phyloP scores from a whole-genome alignment of 331 rosid species.

The Stylosanthes scabra region DNA sequence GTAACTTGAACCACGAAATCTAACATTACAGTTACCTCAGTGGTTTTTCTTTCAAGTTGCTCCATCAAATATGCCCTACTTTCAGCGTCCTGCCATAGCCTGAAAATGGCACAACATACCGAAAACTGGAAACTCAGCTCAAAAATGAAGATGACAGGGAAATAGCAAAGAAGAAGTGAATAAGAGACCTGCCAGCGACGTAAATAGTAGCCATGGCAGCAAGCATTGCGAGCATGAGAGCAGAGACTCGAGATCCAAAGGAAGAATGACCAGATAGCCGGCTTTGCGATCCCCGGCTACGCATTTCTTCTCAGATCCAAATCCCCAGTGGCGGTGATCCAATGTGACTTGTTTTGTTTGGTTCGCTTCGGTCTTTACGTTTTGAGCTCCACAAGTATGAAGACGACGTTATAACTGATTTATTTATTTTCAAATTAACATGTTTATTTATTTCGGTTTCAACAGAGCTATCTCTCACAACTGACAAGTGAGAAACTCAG shows the following conservation, averaged over 20 bases:
- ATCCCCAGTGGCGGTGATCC: too few species aligned
- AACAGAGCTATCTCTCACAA: not conserved
- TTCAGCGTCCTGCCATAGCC: constrained; percentile 73
- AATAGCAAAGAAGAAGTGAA: not conserved
- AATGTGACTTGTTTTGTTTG: not conserved
- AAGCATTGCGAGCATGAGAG: constrained; percentile 56
- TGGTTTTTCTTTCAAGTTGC: constrained; percentile 52
- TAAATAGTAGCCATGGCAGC: constrained; percentile 73
- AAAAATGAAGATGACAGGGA: not conserved
- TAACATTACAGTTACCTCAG: constrained; percentile 51
- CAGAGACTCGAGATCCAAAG: constrained; percentile 57
- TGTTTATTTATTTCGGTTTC: constrained; percentile 22
- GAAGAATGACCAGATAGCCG: constrained; percentile 59
- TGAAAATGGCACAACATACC: constrained; percentile 33
- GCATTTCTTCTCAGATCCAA: constrained; percentile 63
- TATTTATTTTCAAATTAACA: not conserved
- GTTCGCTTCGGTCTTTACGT: not conserved
- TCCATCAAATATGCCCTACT: constrained; percentile 57
- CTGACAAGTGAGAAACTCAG: not conserved
- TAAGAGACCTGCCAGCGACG: constrained; percentile 68
- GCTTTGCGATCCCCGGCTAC: constrained; percentile 59
- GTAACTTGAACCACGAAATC: constrained; percentile 16
- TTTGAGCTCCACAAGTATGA: constrained; percentile 37
- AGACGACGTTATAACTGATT: constrained; percentile 48
- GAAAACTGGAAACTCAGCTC: constrained; percentile 6